Evolutionary conservation across 441 rosid species (phyloP), one percentile per base, ranked within the genome.

Genomic region (Adansonia gregorii): DNA sequence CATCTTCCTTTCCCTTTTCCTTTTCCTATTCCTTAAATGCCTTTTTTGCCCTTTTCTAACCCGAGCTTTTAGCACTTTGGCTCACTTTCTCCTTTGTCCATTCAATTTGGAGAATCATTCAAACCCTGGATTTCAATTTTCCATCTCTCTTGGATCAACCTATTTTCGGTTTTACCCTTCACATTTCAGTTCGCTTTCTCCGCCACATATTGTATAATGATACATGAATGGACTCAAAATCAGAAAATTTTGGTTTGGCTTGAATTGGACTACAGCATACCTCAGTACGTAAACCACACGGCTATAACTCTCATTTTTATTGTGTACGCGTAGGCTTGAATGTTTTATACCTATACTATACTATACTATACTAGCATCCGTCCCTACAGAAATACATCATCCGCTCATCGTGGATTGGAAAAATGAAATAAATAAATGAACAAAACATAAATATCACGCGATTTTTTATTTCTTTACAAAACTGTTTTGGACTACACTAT

Each of bases 91-190:
- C 14, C 20, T 39, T 58, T 51, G n/a, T n/a, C 61, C 60, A 3
- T 69, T 69, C 60, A 52, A 15, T 12, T 51, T 51, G 1, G 60
- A 71, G 74, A 71, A 52, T 27, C 27, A 52, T 71, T 71, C 74
- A 71, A 71, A 54, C 63, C 49, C 46, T 19, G 35, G n/a, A 67
- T 43, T 67, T 45, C 54, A 46, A 11, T 43, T 67, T 67, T 19
- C 71, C 31, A 67, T 67, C 72, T 9, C 71, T 17, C 3, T 43
- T 35, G 69, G 69, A 65, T 65, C 49, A 7, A 3, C 69, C 7
- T n/a, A 8, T 27, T 27, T 59, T 22, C 22, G 8, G 17, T 49
- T 69, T 69, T 51, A 69, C 60, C 73, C 56, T 51, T 27, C 41
- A 8, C 45, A 27, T 51, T 70, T 70, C 19, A 6, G 12, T 14